Evolutionary conservation across 257 asterid species (phyloP).

Genomic region (Perilla frutescens): DNA sequence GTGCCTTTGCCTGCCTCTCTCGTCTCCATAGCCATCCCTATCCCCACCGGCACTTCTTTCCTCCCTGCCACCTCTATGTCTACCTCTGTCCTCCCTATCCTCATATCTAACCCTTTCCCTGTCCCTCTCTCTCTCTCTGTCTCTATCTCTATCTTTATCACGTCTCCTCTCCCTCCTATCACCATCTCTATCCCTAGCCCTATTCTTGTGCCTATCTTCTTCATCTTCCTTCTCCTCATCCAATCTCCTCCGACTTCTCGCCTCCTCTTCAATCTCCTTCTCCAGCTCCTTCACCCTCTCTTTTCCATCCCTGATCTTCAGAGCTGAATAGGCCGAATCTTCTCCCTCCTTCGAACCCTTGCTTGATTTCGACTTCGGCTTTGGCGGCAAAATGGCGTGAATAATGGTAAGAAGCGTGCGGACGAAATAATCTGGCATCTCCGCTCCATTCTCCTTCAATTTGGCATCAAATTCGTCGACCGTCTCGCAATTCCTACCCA

Average conservation of each 20-base stretch:
- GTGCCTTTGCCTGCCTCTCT: constrained; percentile 40
- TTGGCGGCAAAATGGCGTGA: constrained; percentile 84
- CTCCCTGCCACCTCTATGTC: constrained; percentile 39
- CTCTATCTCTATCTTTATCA: constrained; percentile 37
- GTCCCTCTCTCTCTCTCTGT: constrained; percentile 39
- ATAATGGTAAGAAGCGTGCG: constrained; percentile 79
- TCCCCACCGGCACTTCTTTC: constrained; percentile 33
- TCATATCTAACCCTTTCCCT: constrained; percentile 34
- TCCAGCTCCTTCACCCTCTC: constrained; percentile 83
- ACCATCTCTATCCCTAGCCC: constrained; percentile 39
- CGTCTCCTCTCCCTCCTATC: constrained; percentile 49
- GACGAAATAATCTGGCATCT: constrained; percentile 90
- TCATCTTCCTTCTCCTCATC: constrained; percentile 47
- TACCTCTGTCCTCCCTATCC: constrained; percentile 37
- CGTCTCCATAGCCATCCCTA: constrained; percentile 40
- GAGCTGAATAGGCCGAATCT: constrained; percentile 50
- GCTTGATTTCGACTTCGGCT: constrained; percentile 46
- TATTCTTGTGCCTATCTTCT: constrained; percentile 24
- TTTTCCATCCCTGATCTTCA: constrained; percentile 70
- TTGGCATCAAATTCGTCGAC: constrained; percentile 63
- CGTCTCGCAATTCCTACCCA: constrained; percentile 66
- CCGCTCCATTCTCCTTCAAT: constrained; percentile 75
- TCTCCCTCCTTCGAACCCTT: constrained; percentile 49
- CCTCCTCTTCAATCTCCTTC: constrained; percentile 80
- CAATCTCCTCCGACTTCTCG: constrained; percentile 38